Conservation (phyloP, 2,329 filamentous ascomycete genomes). For the Sporothrix pallida region DNA sequence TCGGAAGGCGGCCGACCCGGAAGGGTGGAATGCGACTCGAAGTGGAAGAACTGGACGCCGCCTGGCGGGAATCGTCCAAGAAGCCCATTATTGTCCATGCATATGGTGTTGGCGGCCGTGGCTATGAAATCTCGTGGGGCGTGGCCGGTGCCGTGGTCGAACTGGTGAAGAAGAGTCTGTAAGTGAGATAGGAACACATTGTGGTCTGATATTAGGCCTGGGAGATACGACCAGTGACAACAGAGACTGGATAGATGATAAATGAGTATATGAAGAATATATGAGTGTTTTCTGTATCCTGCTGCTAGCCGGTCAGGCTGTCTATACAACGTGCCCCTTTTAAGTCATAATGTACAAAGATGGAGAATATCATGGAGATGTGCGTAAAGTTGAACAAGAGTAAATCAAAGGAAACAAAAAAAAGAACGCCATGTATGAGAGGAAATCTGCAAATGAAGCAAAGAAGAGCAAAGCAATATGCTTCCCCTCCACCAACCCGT, state of each 20-base stretch:
- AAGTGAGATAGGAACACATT: not conserved
- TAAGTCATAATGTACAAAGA: slow-evolving; percentile 27
- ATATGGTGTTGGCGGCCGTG: slow-evolving; percentile 66
- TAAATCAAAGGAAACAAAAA: not conserved
- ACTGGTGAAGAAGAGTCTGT: slow-evolving; percentile 44
- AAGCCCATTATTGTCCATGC: slow-evolving; percentile 54
- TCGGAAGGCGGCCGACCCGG: slow-evolving; percentile 54
- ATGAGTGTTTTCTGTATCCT: slow-evolving; percentile 28
- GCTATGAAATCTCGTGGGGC: slow-evolving; percentile 66
- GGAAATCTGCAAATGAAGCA: slow-evolving; percentile 9
- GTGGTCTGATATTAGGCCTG: not conserved
- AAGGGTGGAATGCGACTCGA: slow-evolving; percentile 59
- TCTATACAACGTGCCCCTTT: slow-evolving; percentile 21
- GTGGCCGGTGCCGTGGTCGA: slow-evolving; percentile 57
- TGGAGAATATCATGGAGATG: slow-evolving; percentile 22
- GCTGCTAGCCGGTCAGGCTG: not conserved
- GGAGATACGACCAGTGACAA: not conserved
- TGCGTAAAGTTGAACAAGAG: not conserved
- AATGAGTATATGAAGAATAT: slow-evolving; percentile 13
- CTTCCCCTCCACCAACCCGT: slow-evolving; percentile 17
- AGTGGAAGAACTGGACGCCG: slow-evolving; percentile 48
- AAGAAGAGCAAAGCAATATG: not conserved
- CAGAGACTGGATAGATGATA: not conserved
- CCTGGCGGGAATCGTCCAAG: not conserved
- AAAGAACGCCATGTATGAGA: slow-evolving; percentile 30